Evolutionary conservation across 2,329 filamentous ascomycete genomes (phyloP).

Genomic region (Annulohypoxylon truncatum): DNA sequence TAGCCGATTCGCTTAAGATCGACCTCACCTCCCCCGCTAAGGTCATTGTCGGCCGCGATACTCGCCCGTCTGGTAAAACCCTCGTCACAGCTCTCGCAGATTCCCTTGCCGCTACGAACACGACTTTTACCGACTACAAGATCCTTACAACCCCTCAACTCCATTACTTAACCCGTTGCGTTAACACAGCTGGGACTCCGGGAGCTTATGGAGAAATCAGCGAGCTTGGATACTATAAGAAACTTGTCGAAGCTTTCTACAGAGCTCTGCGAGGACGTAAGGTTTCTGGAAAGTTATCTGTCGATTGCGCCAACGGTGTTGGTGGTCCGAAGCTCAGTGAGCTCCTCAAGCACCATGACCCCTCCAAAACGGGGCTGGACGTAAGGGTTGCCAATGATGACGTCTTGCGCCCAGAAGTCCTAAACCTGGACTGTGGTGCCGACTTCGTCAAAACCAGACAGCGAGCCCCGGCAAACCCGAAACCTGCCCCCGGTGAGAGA

Average conservation of each 20-base stretch:
- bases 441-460: conserved; percentile 99
- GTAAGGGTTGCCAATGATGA: conserved; percentile 94
- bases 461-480: conserved; percentile 84
- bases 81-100: conserved; percentile 83
- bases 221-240: conserved; percentile 94
- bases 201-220: conserved; percentile 89
- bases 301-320: conserved; percentile 97
- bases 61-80: conserved; percentile 87
- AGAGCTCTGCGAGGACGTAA: conserved; percentile 82
- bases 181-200: conserved; percentile 90
- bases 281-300: conserved; percentile 78
- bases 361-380: conserved; percentile 76
- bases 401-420: conserved; percentile 85
- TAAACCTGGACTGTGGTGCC: conserved; percentile 95
- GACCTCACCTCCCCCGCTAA: conserved; percentile 76
- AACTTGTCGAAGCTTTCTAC: conserved; percentile 86
- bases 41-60: conserved; percentile 92
- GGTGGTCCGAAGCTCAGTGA: conserved; percentile 91
- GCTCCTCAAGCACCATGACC: conserved; percentile 83
- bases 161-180: conserved; percentile 93
- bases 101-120: conserved; percentile 79
- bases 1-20: conserved; percentile 81
- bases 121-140: conserved; percentile 85
- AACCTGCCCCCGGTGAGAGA: conserved; percentile 78
- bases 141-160: conserved; percentile 96